Evolutionary conservation across 73 alveolate genomes (phyloP).

Genomic region (Blepharisma stoltei): DNA sequence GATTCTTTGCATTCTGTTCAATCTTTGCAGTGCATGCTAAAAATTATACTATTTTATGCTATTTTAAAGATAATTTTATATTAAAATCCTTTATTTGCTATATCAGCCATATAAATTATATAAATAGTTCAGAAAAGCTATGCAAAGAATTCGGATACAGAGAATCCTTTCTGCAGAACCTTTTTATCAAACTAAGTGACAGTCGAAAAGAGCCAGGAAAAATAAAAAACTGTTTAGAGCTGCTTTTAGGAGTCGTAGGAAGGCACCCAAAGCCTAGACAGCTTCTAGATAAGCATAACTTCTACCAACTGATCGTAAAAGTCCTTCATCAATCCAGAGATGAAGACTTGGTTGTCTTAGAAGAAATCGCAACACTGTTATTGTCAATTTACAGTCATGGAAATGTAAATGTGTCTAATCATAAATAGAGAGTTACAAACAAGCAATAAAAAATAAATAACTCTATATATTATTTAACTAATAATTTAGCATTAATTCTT

Average conservation of each 20-base stretch:
- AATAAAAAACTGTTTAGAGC: not conserved
- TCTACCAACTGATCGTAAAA: not conserved
- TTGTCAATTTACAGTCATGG: not conserved
- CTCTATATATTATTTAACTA: no score
- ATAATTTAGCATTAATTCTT: no score
- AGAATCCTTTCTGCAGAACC: not conserved
- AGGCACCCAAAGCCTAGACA: constrained; percentile 19
- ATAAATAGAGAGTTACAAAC: no score
- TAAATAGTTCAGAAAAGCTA: not conserved
- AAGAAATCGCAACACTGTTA: constrained; percentile 8
- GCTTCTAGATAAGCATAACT: not conserved
- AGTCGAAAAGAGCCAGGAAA: not conserved
- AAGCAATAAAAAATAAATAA: no score
- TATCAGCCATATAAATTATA: no score
- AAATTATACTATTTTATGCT: no score
- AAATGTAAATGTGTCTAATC: not conserved
- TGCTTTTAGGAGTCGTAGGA: not conserved
- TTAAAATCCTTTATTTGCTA: no score
- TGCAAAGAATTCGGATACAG: not conserved
- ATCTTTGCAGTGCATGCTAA: not conserved
- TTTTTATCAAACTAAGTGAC: not conserved
- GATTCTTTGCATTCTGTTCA: not conserved
- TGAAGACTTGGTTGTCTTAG: constrained; percentile 8
- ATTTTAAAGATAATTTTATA: no score
- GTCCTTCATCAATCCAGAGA: constrained; percentile 6